A percentile compares a stretch with the other conserved stretches of the same genome.
These are phyloP conservation scores for Gynostemma pentaphyllum DNA, from an alignment of 306 rosid species.

Conservation along the genomic window DNA sequence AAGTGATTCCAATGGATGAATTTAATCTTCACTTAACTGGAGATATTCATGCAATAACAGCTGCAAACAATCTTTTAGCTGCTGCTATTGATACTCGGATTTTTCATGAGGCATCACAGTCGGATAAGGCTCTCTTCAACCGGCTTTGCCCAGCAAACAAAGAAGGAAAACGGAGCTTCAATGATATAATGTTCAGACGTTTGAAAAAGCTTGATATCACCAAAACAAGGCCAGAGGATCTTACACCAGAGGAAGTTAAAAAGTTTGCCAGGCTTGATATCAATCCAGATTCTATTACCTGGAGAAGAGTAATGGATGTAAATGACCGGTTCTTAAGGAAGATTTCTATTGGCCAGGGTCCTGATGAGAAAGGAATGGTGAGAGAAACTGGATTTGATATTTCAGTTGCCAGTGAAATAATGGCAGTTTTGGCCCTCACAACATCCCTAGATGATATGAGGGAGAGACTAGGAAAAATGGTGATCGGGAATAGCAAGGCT, in stretches of 20 bases:
- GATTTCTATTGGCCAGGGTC: slow-evolving; percentile 86
- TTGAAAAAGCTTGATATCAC: slow-evolving; percentile 67
- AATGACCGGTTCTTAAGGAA: slow-evolving; percentile 89
- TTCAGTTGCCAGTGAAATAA: slow-evolving; percentile 95
- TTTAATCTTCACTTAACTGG: slow-evolving; percentile 98
- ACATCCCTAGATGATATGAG: slow-evolving; percentile 90
- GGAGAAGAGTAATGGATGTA: slow-evolving; percentile 98
- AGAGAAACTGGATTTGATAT: slow-evolving; percentile 97
- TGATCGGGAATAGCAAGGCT: slow-evolving; percentile 81
- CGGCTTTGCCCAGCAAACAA: slow-evolving; percentile 85
- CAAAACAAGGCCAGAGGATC: slow-evolving; percentile 81
- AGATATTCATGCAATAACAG: slow-evolving; percentile 96
- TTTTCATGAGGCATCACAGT: slow-evolving; percentile 86
- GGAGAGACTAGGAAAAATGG: slow-evolving; percentile 96
- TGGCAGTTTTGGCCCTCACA: slow-evolving; percentile 98
- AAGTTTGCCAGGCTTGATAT: slow-evolving; percentile 92
- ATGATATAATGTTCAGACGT: slow-evolving; percentile 75
- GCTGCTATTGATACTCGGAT: slow-evolving; percentile 92
- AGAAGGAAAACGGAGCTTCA: slow-evolving; percentile 75
- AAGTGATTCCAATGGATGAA: slow-evolving; percentile 98
- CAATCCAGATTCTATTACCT: slow-evolving; percentile 70
- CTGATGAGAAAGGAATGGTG: slow-evolving; percentile 97
- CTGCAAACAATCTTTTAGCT: slow-evolving; percentile 94
- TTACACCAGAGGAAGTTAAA: slow-evolving; percentile 67
- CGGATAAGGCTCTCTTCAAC: slow-evolving; percentile 91